Evolutionary conservation across 495 filamentous ascomycete genomes (phyloP).

Genomic region (Trichocladium antarcticum): DNA sequence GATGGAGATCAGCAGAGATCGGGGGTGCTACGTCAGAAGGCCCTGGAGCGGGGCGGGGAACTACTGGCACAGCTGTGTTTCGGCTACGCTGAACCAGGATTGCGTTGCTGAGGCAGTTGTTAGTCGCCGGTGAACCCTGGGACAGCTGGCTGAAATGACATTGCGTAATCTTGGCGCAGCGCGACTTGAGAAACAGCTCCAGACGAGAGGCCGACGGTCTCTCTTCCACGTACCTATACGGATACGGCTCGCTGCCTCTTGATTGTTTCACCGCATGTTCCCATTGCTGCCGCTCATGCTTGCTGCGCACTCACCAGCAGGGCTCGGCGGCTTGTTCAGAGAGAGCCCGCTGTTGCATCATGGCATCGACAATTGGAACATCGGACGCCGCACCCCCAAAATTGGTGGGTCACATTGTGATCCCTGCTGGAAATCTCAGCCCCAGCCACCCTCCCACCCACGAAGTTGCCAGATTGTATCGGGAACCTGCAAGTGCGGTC

Average conservation of each 20-base stretch:
- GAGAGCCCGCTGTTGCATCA: too few relatives aligned
- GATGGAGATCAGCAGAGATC: constrained; percentile 5
- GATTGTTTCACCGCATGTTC: neutral
- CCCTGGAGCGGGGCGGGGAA: neutral
- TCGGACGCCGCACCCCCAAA: neutral
- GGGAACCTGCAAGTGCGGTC: neutral
- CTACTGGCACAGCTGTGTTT: neutral
- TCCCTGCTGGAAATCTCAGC: constrained; percentile 11
- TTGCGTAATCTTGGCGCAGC: constrained; percentile 5
- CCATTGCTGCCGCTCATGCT: neutral
- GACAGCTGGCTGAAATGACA: constrained; percentile 7
- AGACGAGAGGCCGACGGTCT: too few relatives aligned
- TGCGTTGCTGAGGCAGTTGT: neutral
- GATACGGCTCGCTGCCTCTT: neutral
- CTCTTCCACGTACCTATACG: too few relatives aligned
- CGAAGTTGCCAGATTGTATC: neutral
- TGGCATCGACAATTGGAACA: too few relatives aligned
- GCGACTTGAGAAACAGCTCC: too few relatives aligned
- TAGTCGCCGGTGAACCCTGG: neutral
- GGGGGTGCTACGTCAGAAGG: constrained; percentile 14
- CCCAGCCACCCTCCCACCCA: too few relatives aligned
- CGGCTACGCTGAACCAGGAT: neutral
- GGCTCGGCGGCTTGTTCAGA: too few relatives aligned
- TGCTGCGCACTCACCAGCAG: too few relatives aligned
- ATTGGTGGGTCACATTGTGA: neutral